Evolutionary conservation across 2,329 filamentous ascomycete species (phyloP).

Genomic region (Sporothrix mexicana): DNA sequence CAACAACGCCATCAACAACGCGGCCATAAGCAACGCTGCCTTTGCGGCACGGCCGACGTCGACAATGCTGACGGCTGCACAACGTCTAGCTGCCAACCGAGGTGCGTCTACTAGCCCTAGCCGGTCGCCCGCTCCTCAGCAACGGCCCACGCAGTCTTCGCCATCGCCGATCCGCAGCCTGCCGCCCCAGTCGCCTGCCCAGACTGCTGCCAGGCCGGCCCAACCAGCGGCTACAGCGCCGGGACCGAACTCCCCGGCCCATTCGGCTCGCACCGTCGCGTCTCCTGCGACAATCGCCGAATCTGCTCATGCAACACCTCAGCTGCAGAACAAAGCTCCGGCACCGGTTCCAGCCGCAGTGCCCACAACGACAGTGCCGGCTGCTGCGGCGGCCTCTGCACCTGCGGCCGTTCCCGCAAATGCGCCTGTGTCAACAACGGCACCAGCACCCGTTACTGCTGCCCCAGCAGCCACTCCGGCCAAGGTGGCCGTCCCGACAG

Average conservation of each 20-base stretch:
- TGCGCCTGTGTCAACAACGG: neutral
- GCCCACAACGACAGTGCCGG: neutral
- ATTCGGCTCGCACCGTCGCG: neutral
- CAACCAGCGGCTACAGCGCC: neutral
- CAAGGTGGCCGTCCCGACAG: neutral
- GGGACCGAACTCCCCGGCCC: neutral
- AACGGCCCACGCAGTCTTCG: neutral
- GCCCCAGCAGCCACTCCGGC: neutral
- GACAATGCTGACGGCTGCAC: constrained; percentile 27
- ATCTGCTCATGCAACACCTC: neutral
- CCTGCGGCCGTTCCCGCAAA: neutral
- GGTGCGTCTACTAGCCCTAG: neutral
- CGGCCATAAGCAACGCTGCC: constrained; percentile 30
- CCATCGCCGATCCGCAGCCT: neutral
- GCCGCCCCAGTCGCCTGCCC: neutral
- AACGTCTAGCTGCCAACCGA: constrained; percentile 15
- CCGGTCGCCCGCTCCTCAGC: constrained; percentile 6
- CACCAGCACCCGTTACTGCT: neutral
- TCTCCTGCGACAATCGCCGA: neutral
- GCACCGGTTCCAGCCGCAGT: neutral
- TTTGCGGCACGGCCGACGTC: constrained; percentile 23
- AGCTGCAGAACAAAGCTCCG: neutral
- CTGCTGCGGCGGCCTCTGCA: neutral
- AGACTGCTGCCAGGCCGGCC: neutral
- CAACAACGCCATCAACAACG: constrained; percentile 32